Percentiles rank a stretch among this genome's conserved stretches.
These are phyloP conservation scores for Diaporthe ilicicola DNA, from an alignment of 2,329 filamentous ascomycete genomes.

Conservation along the genomic window DNA sequence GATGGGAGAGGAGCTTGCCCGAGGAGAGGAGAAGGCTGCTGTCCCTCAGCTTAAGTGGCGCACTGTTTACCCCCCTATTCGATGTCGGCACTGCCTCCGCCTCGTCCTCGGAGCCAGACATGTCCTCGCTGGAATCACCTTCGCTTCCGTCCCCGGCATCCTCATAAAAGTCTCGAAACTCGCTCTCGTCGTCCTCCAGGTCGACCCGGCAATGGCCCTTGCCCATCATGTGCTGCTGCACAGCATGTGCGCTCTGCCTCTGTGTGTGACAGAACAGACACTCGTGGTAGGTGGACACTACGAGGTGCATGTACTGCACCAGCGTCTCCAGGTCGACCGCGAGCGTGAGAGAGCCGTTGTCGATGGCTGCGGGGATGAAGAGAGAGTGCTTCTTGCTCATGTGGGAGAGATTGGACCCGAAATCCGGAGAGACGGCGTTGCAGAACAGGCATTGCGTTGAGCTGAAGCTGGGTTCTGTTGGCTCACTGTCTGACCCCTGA, in stretches of 20 bases:
- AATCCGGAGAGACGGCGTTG: slow-evolving; percentile 34
- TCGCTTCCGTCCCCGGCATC: not conserved
- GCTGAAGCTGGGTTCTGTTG: slow-evolving; percentile 32
- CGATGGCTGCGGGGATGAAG: slow-evolving; percentile 43
- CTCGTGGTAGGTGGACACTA: slow-evolving; percentile 54
- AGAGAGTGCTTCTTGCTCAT: slow-evolving; percentile 57
- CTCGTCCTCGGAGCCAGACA: not conserved
- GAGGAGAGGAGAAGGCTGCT: slow-evolving; percentile 43
- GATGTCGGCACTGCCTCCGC: not conserved
- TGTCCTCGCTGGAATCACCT: not conserved
- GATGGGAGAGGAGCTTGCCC: slow-evolving; percentile 44
- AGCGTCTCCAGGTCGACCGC: slow-evolving; percentile 54
- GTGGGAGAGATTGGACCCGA: slow-evolving; percentile 50
- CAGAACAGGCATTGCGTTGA: slow-evolving; percentile 51
- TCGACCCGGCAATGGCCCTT: slow-evolving; percentile 55
- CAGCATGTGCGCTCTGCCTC: slow-evolving; percentile 48
- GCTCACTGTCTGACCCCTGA: not conserved
- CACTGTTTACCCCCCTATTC: not conserved
- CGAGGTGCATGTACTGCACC: slow-evolving; percentile 53
- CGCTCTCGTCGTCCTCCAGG: slow-evolving; percentile 41
- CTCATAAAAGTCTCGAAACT: slow-evolving; percentile 48
- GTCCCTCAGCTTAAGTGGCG: slow-evolving; percentile 29
- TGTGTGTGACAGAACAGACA: slow-evolving; percentile 57
- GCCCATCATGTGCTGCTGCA: slow-evolving; percentile 56
- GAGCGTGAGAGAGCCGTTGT: slow-evolving; percentile 43